Evolutionary conservation across 2,329 filamentous ascomycete genomes (phyloP), one percentile per base, ranked within the genome.

Genomic region (Hymenoscyphus linearis): DNA sequence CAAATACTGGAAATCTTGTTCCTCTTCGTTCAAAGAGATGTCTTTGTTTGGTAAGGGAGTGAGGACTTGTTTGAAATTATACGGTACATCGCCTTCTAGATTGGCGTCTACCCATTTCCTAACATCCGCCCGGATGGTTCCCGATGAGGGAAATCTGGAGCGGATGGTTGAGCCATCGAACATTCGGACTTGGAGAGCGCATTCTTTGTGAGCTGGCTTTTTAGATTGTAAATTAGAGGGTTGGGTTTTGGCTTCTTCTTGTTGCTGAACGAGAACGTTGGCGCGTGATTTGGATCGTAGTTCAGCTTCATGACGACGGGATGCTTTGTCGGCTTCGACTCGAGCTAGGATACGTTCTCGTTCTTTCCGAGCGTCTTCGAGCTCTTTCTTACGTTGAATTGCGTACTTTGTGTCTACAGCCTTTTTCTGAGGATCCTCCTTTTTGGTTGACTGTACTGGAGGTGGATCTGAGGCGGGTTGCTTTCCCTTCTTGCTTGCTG

Each of bases 101-200:
- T 83, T 79, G 60, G 81, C 77, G 59, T 93, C 89, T 7, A 98
- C 82, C 90, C 91, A 97, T 6, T 79, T 76, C 7, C 93, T 83
- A 0, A 98, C 86, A 52, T 90, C 83, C 6, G 74, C 77, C 6
- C 78, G 74, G 3, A 97, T 79, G 0, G 82, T 89, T 6, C 83
- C 79, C 2, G 77, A 77, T 25, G 85, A 84, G 12, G 84, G 78
- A 73, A 97, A 96, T 18, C 83, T 85, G 3, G 81, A 82, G 47
- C 91, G 85, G 18, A 97, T 83, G 1, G 86, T 92, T 12, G 86
- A 87, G 10, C 93, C 93, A 71, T 97, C 91, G 60, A 96, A 89
- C 0, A 96, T 79, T 7, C 93, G 85, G 18, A 96, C 84, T 69
- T 95, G 91, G 1, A 97, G 77, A 18, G 87, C 83, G 65, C 84